Evolutionary conservation across 192 early-diverging fungal genomes (phyloP), one percentile per base, ranked within the genome.

Genomic region (Dimargaris verticillata): DNA sequence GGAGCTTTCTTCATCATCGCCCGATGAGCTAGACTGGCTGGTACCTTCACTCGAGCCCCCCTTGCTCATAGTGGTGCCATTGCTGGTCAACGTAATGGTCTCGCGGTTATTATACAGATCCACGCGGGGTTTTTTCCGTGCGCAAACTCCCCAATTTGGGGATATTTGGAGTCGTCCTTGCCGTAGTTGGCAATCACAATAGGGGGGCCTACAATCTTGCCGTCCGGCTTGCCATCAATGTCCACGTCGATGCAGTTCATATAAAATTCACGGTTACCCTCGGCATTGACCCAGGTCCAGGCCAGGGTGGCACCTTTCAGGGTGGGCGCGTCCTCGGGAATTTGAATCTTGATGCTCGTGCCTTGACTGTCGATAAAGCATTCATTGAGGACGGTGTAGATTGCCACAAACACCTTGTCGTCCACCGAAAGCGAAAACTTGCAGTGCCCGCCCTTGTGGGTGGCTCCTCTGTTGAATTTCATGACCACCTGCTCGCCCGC

Each of bases 1-100:
- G 95, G 96, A 73, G 95, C 95, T 3, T 93, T 92, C 6, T 90
- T 98, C 43, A 90, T 78, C 47, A 87, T 89, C 61, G 83, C 91
- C 73, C 70, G 82, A 72, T 70, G 78, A 51, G n/a, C n/a, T n/a
- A n/a, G n/a, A 84, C 33, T 75, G 80, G 60, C 86, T 38, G 33
- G 7, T 5, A 38, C 33, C 7, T 38, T 38, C 33, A 7, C 33
- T 38, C 33, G 33, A 38, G 33, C 33, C 7, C 33, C 3, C 2
- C 33, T 7, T 38, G 33, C 33, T 38, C 7, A 7, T 7, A 2
- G 33, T 38, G 33, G 33, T 28, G 29, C 53, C 53, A 38, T 63
- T 64, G 22, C 28, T 28, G 53, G 22, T 55, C 28, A 55, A 33
- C 22, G 33, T 55, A 13, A 55, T 38, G 28, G 24, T 26, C 13